phyloP scores from a whole-genome alignment of 2,329 filamentous ascomycete genomes.

The Arthroderma sp. region DNA sequence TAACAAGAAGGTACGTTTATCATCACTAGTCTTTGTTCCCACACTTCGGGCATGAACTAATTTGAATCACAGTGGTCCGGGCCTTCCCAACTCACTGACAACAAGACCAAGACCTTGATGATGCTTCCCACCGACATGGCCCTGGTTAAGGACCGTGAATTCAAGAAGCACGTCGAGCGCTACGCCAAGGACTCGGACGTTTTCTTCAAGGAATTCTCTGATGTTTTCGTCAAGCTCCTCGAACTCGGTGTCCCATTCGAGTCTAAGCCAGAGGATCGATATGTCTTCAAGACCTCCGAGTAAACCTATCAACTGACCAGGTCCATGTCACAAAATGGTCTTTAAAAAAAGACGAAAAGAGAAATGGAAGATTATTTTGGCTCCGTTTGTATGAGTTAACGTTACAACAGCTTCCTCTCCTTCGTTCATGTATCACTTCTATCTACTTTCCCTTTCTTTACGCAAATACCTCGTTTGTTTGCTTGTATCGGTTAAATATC shows the following conservation, averaged over 20 bases:
- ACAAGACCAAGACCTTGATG: constrained; percentile 78
- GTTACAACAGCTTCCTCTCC: neutral
- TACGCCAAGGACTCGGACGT: constrained; percentile 83
- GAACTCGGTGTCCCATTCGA: constrained; percentile 89
- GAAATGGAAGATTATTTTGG: neutral
- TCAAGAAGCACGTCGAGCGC: constrained; percentile 66
- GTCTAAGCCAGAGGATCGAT: constrained; percentile 48
- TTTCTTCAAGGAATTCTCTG: constrained; percentile 89
- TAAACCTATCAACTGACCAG: constrained; percentile 15
- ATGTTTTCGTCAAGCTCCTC: constrained; percentile 68
- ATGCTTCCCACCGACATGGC: constrained; percentile 92
- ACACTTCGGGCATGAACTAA: neutral
- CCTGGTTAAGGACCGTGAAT: constrained; percentile 75
- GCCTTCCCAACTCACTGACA: constrained; percentile 81
- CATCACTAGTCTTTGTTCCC: neutral
- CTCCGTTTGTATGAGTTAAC: neutral
- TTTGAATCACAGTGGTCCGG: constrained; percentile 55
- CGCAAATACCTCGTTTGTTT: constrained; percentile 1
- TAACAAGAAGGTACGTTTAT: constrained; percentile 49
- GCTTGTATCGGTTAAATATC: neutral
- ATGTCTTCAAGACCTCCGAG: constrained; percentile 49
- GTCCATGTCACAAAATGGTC: neutral
- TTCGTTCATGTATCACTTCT: neutral
- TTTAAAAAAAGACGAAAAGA: neutral
- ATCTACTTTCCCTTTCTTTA: neutral